These are phyloP conservation scores for Xylaria castorea DNA, from an alignment of 495 filamentous ascomycete species.

Conservation along the genomic window DNA sequence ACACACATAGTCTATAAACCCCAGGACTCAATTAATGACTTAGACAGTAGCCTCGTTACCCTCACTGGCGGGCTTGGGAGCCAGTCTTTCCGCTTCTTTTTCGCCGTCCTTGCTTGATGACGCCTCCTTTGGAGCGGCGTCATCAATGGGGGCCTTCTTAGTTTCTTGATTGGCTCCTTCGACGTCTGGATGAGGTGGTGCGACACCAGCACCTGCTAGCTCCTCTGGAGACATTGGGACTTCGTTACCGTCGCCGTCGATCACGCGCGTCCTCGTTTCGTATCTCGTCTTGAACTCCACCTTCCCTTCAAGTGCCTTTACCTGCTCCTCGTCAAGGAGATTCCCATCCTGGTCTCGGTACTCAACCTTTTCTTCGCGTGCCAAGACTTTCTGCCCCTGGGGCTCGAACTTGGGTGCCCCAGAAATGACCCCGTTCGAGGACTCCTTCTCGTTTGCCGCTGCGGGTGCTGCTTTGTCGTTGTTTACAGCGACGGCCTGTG, in stretches of 20 bases:
- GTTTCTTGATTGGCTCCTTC: slow-evolving; percentile 76
- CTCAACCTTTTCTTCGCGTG: slow-evolving; percentile 83
- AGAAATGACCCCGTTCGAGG: slow-evolving; percentile 46
- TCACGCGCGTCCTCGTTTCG: slow-evolving; percentile 84
- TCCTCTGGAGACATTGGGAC: slow-evolving; percentile 52
- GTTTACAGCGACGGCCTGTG: slow-evolving; percentile 41
- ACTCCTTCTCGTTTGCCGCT: slow-evolving; percentile 31
- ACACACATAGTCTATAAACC: slow-evolving; percentile 13
- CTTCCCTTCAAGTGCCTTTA: slow-evolving; percentile 84
- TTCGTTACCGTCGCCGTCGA: slow-evolving; percentile 80
- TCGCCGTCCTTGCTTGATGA: slow-evolving; percentile 70
- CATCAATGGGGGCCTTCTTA: slow-evolving; percentile 46
- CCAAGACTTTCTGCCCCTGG: slow-evolving; percentile 61
- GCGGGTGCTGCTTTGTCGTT: slow-evolving; percentile 35
- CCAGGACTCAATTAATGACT: neutral
- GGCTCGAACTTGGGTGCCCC: slow-evolving; percentile 49
- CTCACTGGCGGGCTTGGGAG: slow-evolving; percentile 78
- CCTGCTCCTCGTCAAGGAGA: slow-evolving; percentile 80
- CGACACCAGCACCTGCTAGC: slow-evolving; percentile 51
- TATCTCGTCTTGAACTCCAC: slow-evolving; percentile 94
- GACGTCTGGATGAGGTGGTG: slow-evolving; percentile 84
- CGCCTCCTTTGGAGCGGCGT: slow-evolving; percentile 54
- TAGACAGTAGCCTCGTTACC: slow-evolving; percentile 67
- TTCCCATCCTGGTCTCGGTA: slow-evolving; percentile 96
- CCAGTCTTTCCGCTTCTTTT: slow-evolving; percentile 60